Conservation (phyloP, 2,329 filamentous ascomycete species). For the Diaporthe sp. region DNA sequence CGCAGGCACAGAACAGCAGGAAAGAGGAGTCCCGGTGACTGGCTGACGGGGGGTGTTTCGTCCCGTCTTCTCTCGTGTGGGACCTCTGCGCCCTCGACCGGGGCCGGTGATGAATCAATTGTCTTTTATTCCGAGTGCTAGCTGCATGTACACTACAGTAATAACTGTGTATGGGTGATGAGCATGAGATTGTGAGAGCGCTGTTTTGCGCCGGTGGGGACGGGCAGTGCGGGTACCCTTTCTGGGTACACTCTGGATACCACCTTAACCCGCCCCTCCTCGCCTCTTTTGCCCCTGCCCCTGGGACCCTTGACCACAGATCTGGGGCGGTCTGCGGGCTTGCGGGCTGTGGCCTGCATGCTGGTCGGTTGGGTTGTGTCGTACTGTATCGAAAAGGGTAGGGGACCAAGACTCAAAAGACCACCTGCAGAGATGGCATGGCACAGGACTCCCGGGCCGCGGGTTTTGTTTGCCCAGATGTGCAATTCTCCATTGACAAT, state of each 20-base stretch:
- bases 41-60: neutral
- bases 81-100: neutral
- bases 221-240: conserved; percentile 5
- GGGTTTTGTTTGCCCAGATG: conserved; percentile 25
- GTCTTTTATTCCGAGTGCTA: neutral
- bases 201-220: conserved; percentile 33
- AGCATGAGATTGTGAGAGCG: conserved; percentile 23
- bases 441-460: conserved; percentile 13
- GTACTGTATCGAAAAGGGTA: neutral
- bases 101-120: neutral
- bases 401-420: neutral
- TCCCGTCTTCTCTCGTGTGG: neutral
- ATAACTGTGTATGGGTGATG: neutral
- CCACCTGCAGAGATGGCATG: neutral
- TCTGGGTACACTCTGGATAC: conserved; percentile 20
- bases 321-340: conserved; percentile 27
- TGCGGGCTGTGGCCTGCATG: conserved; percentile 3
- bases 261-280: conserved; percentile 24
- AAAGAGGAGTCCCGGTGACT: neutral
- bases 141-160: neutral
- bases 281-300: conserved; percentile 13
- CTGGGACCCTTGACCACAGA: conserved; percentile 21
- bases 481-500: neutral
- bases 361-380: neutral
- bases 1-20: neutral